Evolutionary conservation across 139 green algal genomes (phyloP).

Genomic region (Chlamydomonas sp.): DNA sequence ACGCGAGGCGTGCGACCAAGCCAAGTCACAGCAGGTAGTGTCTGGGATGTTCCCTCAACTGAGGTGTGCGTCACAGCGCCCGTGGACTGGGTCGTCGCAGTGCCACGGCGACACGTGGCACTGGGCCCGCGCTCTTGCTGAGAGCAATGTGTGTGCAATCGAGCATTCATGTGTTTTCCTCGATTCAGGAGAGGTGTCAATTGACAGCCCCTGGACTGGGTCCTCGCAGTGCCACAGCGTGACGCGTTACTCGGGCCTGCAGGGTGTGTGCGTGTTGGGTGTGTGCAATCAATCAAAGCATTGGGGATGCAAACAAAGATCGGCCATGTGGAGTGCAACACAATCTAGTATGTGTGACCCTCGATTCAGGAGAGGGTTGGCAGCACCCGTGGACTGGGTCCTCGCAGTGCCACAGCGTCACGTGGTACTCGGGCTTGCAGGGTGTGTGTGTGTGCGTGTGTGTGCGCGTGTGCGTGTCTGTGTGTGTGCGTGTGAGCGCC

Average conservation of each 20-base stretch:
- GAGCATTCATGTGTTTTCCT: too few relatives aligned
- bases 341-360: too few relatives aligned
- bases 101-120: too few relatives aligned
- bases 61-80: too few relatives aligned
- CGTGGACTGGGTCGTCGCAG: constrained; percentile 16
- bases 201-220: constrained; percentile 6
- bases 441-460: neutral
- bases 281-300: too few relatives aligned
- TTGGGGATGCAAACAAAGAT: neutral
- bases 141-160: too few relatives aligned
- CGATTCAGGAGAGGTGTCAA: too few relatives aligned
- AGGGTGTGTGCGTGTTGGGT: too few relatives aligned
- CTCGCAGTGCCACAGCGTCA: constrained; percentile 31
- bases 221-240: constrained; percentile 33
- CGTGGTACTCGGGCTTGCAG: constrained; percentile 13
- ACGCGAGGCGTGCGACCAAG: too few relatives aligned
- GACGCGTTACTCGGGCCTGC: constrained; percentile 11
- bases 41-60: constrained; percentile 14
- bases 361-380: too few relatives aligned
- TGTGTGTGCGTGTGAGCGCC: neutral
- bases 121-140: too few relatives aligned
- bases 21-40: too few relatives aligned
- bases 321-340: neutral
- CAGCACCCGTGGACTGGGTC: constrained; percentile 15
- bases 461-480: neutral